These are phyloP conservation scores for Sordariomycetes sp. DNA, from an alignment of 2,329 filamentous ascomycete genomes.

Conservation along the genomic window DNA sequence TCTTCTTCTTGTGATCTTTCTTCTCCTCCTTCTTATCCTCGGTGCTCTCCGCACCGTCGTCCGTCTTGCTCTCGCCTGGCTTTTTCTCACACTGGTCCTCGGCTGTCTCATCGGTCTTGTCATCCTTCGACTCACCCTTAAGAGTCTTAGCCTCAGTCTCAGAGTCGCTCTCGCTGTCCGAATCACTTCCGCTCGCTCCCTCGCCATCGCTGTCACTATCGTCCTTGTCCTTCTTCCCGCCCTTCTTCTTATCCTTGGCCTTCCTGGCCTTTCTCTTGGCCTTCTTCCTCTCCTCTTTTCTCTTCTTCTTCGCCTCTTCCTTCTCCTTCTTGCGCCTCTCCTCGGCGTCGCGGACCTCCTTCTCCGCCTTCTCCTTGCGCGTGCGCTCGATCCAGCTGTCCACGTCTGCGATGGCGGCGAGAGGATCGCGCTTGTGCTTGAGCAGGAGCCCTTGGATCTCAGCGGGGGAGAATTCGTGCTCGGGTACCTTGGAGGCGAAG, in stretches of 20 bases:
- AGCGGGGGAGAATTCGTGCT: slow-evolving; percentile 47
- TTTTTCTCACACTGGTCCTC: no score
- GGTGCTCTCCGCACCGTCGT: slow-evolving; percentile 12
- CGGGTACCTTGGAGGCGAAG: slow-evolving; percentile 43
- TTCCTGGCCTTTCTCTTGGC: slow-evolving; percentile 16
- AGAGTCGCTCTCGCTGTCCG: not conserved
- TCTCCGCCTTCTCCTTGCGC: slow-evolving; percentile 37
- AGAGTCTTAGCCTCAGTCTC: not conserved
- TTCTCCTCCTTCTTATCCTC: slow-evolving; percentile 11
- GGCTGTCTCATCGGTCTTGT: not conserved
- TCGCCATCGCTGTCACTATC: slow-evolving; percentile 6
- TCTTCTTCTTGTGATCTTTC: slow-evolving; percentile 8
- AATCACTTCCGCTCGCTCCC: not conserved
- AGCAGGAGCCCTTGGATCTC: slow-evolving; percentile 52
- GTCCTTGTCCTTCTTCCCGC: slow-evolving; percentile 16
- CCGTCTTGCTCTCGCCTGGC: slow-evolving; percentile 7
- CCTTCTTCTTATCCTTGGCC: slow-evolving; percentile 16
- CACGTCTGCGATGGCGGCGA: slow-evolving; percentile 34
- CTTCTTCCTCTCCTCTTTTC: slow-evolving; percentile 19
- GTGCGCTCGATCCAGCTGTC: slow-evolving; percentile 41
- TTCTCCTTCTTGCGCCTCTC: slow-evolving; percentile 27
- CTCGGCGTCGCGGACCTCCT: slow-evolving; percentile 31
- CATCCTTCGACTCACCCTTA: not conserved
- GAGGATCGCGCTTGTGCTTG: slow-evolving; percentile 43
- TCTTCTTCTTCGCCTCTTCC: slow-evolving; percentile 21